These are phyloP conservation scores for Euclidium syriacum DNA, from an alignment of 345 rosid species.

Conservation along the genomic window DNA sequence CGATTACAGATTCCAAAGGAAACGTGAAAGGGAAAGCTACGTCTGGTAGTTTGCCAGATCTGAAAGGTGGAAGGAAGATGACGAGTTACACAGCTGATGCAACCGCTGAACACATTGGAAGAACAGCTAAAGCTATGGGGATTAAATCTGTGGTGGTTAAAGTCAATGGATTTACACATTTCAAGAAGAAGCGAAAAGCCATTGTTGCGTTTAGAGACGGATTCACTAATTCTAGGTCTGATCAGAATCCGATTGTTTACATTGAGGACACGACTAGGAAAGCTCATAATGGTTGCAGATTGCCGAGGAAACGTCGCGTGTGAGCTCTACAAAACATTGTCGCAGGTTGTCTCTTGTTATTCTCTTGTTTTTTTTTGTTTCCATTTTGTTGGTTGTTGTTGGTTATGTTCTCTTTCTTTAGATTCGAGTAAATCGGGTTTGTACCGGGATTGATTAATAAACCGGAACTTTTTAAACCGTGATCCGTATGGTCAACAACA, in stretches of 20 bases:
- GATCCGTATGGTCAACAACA: no score
- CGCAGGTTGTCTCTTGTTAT: background rate
- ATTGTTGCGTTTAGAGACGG: constrained; percentile 77
- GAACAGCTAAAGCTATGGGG: constrained; percentile 56
- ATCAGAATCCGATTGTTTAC: constrained; percentile 52
- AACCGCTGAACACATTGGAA: constrained; percentile 79
- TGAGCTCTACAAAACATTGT: constrained; percentile 14
- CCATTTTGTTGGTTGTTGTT: background rate
- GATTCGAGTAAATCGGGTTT: background rate
- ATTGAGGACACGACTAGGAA: constrained; percentile 79
- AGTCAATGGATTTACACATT: constrained; percentile 75
- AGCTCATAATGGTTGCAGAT: constrained; percentile 89
- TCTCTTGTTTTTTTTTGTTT: background rate
- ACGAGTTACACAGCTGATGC: constrained; percentile 82
- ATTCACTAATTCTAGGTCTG: constrained; percentile 41
- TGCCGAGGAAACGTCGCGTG: constrained; percentile 70
- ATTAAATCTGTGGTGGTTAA: constrained; percentile 74
- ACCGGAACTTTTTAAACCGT: background rate
- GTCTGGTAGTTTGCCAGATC: constrained; percentile 49
- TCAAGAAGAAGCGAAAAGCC: constrained; percentile 79
- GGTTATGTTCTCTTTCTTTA: background rate
- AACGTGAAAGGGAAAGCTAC: constrained; percentile 55
- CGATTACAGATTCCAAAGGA: constrained; percentile 79
- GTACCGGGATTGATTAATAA: background rate
- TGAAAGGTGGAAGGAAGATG: constrained; percentile 55